Evolutionary conservation across 306 rosid species (phyloP).

Genomic region (Chamaecrista fasciculata): DNA sequence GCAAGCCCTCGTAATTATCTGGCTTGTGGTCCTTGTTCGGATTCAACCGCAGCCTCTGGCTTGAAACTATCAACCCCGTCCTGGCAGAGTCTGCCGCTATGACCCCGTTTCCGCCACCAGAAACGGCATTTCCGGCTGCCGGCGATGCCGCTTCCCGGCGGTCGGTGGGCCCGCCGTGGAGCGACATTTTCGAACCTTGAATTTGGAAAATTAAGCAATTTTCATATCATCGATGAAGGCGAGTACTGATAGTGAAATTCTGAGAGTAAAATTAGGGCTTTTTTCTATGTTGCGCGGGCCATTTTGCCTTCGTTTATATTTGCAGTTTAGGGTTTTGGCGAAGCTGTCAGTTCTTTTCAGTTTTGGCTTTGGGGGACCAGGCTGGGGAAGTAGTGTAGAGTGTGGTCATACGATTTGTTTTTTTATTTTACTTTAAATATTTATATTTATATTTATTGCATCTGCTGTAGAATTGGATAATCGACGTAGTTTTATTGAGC

Average conservation of each 20-base stretch:
- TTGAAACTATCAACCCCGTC: slow-evolving; percentile 24
- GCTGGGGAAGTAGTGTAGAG: too few species aligned
- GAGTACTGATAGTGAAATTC: background rate
- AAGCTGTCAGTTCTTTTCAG: background rate
- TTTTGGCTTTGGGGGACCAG: background rate
- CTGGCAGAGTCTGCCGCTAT: background rate
- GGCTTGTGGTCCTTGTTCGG: slow-evolving; percentile 58
- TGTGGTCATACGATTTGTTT: background rate
- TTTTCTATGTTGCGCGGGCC: background rate
- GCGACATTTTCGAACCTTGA: slow-evolving; percentile 25
- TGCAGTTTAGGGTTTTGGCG: slow-evolving; percentile 6
- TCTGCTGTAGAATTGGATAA: too few species aligned
- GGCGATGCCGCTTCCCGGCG: slow-evolving; percentile 23
- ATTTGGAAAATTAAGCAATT: slow-evolving; percentile 13
- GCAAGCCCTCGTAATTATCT: slow-evolving; percentile 42
- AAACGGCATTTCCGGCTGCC: slow-evolving; percentile 12
- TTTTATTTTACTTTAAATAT: too few species aligned
- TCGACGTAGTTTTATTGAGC: too few species aligned
- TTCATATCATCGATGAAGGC: background rate
- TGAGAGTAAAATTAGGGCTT: background rate
- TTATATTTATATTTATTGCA: too few species aligned
- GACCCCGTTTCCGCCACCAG: slow-evolving; percentile 22
- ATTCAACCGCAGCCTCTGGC: slow-evolving; percentile 41
- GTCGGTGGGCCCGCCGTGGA: slow-evolving; percentile 24
- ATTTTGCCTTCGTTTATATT: background rate